Evolutionary conservation across 1,284 basidiomycete genomes (phyloP).

Genomic region (Vanrija pseudolonga): DNA sequence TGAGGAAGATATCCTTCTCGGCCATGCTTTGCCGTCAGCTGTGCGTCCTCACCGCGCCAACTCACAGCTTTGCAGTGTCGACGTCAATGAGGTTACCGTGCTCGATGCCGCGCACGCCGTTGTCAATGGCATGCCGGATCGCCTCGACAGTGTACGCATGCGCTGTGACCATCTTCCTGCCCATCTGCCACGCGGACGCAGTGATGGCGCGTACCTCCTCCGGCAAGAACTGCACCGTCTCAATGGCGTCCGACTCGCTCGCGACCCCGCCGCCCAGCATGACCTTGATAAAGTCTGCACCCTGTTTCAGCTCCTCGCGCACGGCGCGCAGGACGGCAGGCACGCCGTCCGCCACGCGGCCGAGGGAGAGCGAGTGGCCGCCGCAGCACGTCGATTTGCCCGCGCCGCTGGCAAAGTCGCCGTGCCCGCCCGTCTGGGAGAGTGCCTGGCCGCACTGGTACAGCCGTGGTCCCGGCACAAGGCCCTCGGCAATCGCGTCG

Average conservation of each 20-base stretch:
- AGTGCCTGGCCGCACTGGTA: constrained; percentile 54
- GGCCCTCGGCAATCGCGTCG: constrained; percentile 51
- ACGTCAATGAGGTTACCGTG: constrained; percentile 50
- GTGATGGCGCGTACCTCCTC: constrained; percentile 55
- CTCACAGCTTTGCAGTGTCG: constrained; percentile 28
- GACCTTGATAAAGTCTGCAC: constrained; percentile 52
- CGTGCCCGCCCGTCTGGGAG: constrained; percentile 56
- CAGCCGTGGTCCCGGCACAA: constrained; percentile 52
- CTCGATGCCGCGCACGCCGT: constrained; percentile 51
- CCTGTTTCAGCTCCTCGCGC: constrained; percentile 52
- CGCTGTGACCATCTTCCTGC: constrained; percentile 29
- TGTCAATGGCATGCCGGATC: constrained; percentile 35
- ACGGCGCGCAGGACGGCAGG: constrained; percentile 51
- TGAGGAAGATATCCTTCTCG: constrained; percentile 49
- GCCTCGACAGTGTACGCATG: constrained; percentile 37
- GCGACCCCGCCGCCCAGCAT: constrained; percentile 54
- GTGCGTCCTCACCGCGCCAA: too few species aligned
- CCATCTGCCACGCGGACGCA: constrained; percentile 52
- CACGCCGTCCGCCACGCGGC: constrained; percentile 31
- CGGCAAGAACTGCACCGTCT: constrained; percentile 53
- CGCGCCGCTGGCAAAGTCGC: constrained; percentile 23
- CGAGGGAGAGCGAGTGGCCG: neutral
- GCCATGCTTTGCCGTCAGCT: constrained; percentile 38
- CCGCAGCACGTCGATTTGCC: constrained; percentile 46
- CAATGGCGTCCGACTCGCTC: constrained; percentile 53